Base-by-base conservation (phyloP, 2,329 filamentous ascomycete species). In the Acrodontium crateriforme region DNA sequence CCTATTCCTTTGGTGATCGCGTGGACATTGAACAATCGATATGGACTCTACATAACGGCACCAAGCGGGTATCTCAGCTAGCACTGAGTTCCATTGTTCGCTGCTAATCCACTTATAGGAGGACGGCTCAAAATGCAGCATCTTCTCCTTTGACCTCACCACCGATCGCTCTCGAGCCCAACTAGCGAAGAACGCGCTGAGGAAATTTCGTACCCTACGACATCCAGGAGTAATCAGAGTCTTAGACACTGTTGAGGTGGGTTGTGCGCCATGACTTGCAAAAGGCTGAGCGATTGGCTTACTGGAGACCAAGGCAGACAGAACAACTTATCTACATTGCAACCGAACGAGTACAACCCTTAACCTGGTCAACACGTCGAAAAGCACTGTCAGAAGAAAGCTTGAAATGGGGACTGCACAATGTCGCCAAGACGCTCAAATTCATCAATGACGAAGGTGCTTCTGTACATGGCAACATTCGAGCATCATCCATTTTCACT, bases 181-280 rank as follows among this genome's bases (percentile, higher is more conserved):
- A 21, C 69, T 98, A 29, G 89, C 89, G 29, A 83, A 77, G 57
- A 98, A 98, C 61, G 84, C 87, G 24, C 68, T 94, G 40, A 83
- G 87, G 52, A 98, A 95, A 59, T 69, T 92, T 39, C 77, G 87
- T 41, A 98, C 87, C 3, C 60, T 98, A 46, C 74, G 89, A 44
- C 89, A 98, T 55, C 89, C 89, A 1, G 89, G 89, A 26, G 82
- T 98, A 15, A 77, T 98, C 45, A 92, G 83, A 55, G 81, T 98
- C 22, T 57, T 94, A 41, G 89, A 98, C 48, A 91, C 87, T 6
- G 78, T 93, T 43, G 89, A 98, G 70, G 81, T 87, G 65, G 35
- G 50, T 42, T 52, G n/a, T 26, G 19, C 15, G 18, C 15, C 15
- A 18, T 11, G 9, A 12, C 6, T 9, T 6, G 5, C 2, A 19